Evolutionary conservation across 2,329 filamentous ascomycete genomes (phyloP).

Genomic region (Colletotrichum sp.): DNA sequence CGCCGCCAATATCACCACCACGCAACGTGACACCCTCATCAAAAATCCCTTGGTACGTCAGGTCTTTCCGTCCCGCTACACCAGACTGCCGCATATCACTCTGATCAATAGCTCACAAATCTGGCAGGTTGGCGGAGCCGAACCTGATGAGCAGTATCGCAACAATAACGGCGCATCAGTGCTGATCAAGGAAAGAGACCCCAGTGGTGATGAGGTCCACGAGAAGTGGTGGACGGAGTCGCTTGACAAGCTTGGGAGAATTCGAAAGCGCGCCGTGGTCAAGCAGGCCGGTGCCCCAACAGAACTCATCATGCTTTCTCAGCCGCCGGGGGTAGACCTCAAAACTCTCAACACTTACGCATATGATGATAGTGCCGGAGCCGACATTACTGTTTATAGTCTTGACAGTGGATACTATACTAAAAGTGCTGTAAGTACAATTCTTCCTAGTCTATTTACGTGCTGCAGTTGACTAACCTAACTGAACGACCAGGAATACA

Average conservation of each 20-base stretch:
- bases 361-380: neutral
- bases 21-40: neutral
- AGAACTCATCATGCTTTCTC: neutral
- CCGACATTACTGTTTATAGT: neutral
- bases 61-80: neutral
- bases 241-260: neutral
- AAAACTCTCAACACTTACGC: neutral
- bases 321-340: neutral
- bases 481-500: neutral
- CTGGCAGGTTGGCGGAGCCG: neutral
- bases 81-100: neutral
- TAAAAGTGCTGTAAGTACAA: neutral
- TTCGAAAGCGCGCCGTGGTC: neutral
- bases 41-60: neutral
- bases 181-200: neutral
- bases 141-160: neutral
- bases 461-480: neutral
- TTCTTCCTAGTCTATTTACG: rapidly evolving
- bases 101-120: neutral
- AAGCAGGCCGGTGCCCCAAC: neutral
- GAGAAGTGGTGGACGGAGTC: neutral
- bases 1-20: neutral
- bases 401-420: neutral
- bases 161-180: neutral
- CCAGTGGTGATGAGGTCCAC: neutral